Evolutionary conservation across 2,329 filamentous ascomycete species (phyloP), one percentile per base, ranked within the genome.

Genomic region (Pseudomassariella vexata): DNA sequence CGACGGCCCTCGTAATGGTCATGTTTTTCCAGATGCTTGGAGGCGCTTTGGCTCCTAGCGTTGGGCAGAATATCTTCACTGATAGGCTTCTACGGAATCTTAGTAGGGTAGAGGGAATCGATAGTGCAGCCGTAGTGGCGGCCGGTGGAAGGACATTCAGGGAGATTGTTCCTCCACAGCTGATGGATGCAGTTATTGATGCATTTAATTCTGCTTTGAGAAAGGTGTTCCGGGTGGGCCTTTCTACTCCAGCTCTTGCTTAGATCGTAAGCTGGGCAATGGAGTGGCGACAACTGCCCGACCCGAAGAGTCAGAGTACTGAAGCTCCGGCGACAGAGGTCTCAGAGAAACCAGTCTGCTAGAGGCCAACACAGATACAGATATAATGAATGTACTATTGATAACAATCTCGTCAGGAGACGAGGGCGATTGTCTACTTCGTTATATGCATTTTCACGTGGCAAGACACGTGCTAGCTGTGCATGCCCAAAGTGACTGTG

Each of bases 241-340:
- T 37, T 2, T 30, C 30, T 29, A 28, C 30, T 21, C 30, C 30
- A 18, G 25, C 19, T 11, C 30, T 37, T 22, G 30, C 30, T 23
- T 32, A 20, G 30, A 21, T 30, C 5, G 11, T 30, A 11, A 37
- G 35, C 35, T 37, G 30, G 35, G 30, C 24, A 20, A 33, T 37
- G 20, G 30, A 37, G 21, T 30, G 35, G 30, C 30, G 35, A 26
- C 19, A 14, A 23, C 4, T 37, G 16, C 35, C 35, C 17, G 26
- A 34, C 4, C 19, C 27, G 9, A 4, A 4, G 27, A 20, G 12
- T 19, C 11, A 7, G 26, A 20, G 8, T 22, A 25, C 27, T 14
- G 14, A 35, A 35, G 19, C 14, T 35, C 15, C 14, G 22, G 14
- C 19, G 14, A 11, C 33, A 14, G 9, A 35, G 18, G 17, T 24